These are phyloP conservation scores for Globisporangium acanthophoron DNA, from an alignment of 352 stramenopile species.

Conservation along the genomic window DNA sequence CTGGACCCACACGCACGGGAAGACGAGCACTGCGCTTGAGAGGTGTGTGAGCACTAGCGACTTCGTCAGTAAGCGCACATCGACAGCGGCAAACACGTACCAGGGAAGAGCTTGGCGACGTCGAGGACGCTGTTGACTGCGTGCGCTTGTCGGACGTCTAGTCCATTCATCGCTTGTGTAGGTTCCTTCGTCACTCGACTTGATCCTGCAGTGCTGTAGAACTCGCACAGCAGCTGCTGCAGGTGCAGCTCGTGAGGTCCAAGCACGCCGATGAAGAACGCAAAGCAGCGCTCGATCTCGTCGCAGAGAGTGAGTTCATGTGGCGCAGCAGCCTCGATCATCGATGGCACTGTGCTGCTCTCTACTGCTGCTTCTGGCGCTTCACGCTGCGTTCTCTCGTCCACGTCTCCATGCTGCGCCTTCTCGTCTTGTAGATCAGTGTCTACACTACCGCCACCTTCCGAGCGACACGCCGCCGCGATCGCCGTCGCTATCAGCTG, in stretches of 20 bases:
- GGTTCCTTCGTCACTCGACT: background rate
- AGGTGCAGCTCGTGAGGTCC: conserved; percentile 18
- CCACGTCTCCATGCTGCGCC: background rate
- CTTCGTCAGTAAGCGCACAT: background rate
- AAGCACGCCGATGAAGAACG: conserved; percentile 40
- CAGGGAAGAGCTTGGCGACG: conserved; percentile 48
- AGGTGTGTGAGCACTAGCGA: background rate
- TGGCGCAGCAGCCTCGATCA: background rate
- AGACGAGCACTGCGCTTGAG: conserved; percentile 39
- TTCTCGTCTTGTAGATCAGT: background rate
- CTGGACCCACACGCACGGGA: conserved; percentile 55
- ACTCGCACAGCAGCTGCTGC: conserved; percentile 13
- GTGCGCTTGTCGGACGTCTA: conserved; percentile 26
- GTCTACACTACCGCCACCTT: background rate
- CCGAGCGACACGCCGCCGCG: conserved; percentile 10
- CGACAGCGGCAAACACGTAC: conserved; percentile 12
- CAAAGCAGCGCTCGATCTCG: conserved; percentile 33
- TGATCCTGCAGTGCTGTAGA: conserved; percentile 17
- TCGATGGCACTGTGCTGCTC: too few relatives aligned
- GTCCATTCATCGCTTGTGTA: too few relatives aligned
- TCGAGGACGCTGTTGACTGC: conserved; percentile 24
- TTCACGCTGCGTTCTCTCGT: background rate
- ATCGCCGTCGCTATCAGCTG: conserved; percentile 25
- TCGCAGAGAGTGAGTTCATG: conserved; percentile 7
- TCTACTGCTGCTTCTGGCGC: background rate